Evolutionary conservation across 1,284 basidiomycete genomes (phyloP), one percentile per base, ranked within the genome.

Genomic region (Ganoderma boninense): DNA sequence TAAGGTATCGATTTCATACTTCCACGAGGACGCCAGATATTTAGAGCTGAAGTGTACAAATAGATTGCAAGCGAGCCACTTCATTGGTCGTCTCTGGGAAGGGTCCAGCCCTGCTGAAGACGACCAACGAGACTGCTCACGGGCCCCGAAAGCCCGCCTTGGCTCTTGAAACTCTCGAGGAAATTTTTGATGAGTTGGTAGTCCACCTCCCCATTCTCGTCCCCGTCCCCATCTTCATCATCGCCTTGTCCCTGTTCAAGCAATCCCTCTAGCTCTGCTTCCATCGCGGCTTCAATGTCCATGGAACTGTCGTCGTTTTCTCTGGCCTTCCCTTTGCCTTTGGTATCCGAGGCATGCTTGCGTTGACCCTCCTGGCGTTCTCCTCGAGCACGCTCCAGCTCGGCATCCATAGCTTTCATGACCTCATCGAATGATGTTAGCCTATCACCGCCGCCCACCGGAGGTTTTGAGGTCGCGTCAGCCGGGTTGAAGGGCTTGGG

Each of bases 111-210:
- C 52, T 89, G 88, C 74, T 95, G 90, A 73, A 98, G 79, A 72
- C 96, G 85, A 60, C 96, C 95, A 49, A 92, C 92, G 67, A 99
- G 84, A 77, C 92, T 97, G 65, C 96, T 88, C 8, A 97, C 97
- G 18, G 96, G 97, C 0, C 97, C 97, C 46, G 94, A 89, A 66
- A 93, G 82, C 8, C 96, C 96, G 13, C 81, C 92, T 78, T 98
- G 97, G 71, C 91, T 92, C 79, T 94, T 95, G 85, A 95, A 97
- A 79, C 96, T 97, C 83, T 97, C 95, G 78, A 99, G 82, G 81
- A 99, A 96, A 81, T 97, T 96, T 81, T 95, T 96, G 84, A 99
- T 97, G 76, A 98, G 83, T 74, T 91, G 91, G 80, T 97, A 97
- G 80, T 98, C 95, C 76, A 89, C 85, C 49, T 83, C 79, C 46